Conservation (phyloP, 176 grass and related monocot species). For the Triticum turgidum region DNA sequence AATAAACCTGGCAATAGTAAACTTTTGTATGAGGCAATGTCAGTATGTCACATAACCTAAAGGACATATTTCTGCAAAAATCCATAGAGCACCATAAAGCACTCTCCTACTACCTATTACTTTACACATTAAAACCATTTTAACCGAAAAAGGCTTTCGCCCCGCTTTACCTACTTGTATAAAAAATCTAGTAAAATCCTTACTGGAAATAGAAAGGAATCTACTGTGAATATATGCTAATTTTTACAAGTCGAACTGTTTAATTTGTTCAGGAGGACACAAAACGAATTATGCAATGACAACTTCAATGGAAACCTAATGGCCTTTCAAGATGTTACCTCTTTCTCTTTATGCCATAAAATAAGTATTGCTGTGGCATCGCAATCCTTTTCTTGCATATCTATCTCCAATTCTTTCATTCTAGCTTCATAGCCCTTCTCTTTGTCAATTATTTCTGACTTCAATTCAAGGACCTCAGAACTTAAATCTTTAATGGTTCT, state of each 20-base stretch:
- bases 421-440: constrained; percentile 48
- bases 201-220: background rate
- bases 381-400: constrained; percentile 43
- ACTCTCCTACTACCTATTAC: background rate
- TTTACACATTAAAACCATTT: background rate
- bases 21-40: background rate
- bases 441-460: constrained; percentile 54
- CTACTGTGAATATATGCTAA: background rate
- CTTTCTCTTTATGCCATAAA: constrained; percentile 56
- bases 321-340: constrained; percentile 49
- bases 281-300: background rate
- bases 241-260: background rate
- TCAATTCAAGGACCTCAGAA: constrained; percentile 47
- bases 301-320: background rate
- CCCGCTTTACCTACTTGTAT: background rate
- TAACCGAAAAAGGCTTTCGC: no score
- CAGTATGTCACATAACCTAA: background rate
- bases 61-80: background rate
- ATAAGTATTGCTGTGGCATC: constrained; percentile 31
- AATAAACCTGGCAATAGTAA: background rate
- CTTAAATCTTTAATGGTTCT: constrained; percentile 37
- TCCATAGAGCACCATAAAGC: background rate
- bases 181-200: background rate
- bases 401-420: constrained; percentile 53
- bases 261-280: background rate